Base-by-base conservation (phyloP, 108 stramenopile species). In the Nitzschia sp. region DNA sequence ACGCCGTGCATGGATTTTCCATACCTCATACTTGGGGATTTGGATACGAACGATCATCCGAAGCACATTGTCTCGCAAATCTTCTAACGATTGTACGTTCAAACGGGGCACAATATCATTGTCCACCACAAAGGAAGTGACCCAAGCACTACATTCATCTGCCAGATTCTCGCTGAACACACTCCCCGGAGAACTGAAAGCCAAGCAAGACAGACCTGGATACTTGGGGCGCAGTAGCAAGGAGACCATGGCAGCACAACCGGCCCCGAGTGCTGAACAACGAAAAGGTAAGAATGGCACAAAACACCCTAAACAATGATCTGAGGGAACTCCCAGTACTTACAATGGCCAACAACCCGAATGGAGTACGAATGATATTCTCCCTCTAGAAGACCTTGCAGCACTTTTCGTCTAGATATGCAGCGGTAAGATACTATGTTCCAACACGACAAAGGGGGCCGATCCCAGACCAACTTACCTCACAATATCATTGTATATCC, bases 101-200 rank as follows among this genome's bases (percentile, higher is more conserved):
- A 92, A 57, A 25, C 95, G 73, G 21, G 91, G 82, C 12, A 96
- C 85, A 70, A 96, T 62, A 65, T 96, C 95, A 11, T 72, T 78
- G 60, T 89, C 89, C 48, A 93, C 62, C 29, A 91, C 81, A 67
- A 83, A 89, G 15, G 82, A 77, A 10, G 86, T 91, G 17, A 88
- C 67, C 50, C 86, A 91, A 6, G 66, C 55, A 11, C 53, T 70
- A 48, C 72, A 77, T n/a, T 80, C 73, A n/a, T 72, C 79, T 25
- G 92, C 91, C 38, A 87, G 67, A 15, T 81, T 72, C 70, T 84
- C 78, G 8, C 84, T 75, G 7, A 95, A 72, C 8, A 88, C 73
- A 7, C 86, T 94, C 20, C 95, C 94, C 7, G 96, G 95, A 2
- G 95, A 90, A 41, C 86, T 81, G 71, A 92, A 95, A 20, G 87